Conservation (phyloP, 768 basidiomycete genomes). For the Agaricus sinodeliciosus region DNA sequence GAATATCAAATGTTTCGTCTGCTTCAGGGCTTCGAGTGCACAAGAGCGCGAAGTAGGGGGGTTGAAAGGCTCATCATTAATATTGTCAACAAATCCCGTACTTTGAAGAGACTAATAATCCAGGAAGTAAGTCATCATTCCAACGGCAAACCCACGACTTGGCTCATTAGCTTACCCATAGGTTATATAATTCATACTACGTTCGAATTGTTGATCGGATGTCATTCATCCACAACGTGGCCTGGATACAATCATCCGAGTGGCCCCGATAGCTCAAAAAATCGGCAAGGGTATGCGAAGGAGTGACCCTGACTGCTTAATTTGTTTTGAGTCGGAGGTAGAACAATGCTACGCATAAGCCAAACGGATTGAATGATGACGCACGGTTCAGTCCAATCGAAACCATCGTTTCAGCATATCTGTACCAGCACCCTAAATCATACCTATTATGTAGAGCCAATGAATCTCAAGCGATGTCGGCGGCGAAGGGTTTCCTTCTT, state of each 20-base stretch:
- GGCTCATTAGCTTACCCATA: background rate
- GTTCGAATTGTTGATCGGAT: constrained; percentile 25
- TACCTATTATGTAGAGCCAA: constrained; percentile 33
- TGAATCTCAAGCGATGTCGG: constrained; percentile 17
- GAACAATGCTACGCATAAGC: constrained; percentile 38
- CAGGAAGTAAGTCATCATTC: constrained; percentile 23
- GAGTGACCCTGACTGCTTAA: constrained; percentile 35
- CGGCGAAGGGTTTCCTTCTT: constrained; percentile 13
- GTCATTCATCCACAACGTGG: constrained; percentile 51
- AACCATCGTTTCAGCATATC: constrained; percentile 30
- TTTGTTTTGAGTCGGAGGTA: constrained; percentile 47
- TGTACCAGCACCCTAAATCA: too few species aligned
- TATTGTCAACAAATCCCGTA: constrained; percentile 34
- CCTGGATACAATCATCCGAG: constrained; percentile 42
- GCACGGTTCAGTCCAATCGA: constrained; percentile 39
- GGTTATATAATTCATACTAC: too few species aligned
- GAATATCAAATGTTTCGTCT: constrained; percentile 31
- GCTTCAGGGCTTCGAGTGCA: constrained; percentile 33
- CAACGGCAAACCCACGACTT: background rate
- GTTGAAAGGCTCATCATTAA: constrained; percentile 52
- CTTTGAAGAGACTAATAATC: constrained; percentile 35
- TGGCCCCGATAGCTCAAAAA: constrained; percentile 41
- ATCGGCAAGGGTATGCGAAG: constrained; percentile 11
- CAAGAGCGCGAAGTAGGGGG: constrained; percentile 42
- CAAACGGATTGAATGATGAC: constrained; percentile 28